Conservation (phyloP, 2,329 filamentous ascomycete species). For the Ophiosphaerella narmari region DNA sequence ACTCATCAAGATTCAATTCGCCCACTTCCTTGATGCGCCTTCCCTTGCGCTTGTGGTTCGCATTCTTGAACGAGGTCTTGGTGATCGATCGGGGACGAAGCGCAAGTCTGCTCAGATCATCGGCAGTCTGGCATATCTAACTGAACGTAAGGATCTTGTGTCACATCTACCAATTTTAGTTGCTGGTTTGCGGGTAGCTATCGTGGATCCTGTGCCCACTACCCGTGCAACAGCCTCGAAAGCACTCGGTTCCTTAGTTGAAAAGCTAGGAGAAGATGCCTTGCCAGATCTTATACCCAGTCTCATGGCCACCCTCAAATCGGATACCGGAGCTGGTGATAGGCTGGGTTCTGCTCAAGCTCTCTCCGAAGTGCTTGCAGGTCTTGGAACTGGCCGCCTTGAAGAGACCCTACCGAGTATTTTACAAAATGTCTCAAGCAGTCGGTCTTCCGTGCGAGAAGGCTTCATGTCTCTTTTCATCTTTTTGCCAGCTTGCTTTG, state of each 20-base stretch:
- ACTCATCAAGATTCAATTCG: slow-evolving; percentile 96
- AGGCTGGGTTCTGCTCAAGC: slow-evolving; percentile 95
- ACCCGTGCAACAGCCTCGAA: slow-evolving; percentile 96
- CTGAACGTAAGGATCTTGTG: slow-evolving; percentile 91
- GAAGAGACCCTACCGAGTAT: slow-evolving; percentile 97
- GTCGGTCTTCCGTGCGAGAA: slow-evolving; percentile 87
- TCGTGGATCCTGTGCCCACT: slow-evolving; percentile 94
- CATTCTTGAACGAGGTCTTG: slow-evolving; percentile 89
- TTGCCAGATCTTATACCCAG: slow-evolving; percentile 96
- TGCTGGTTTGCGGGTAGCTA: slow-evolving; percentile 82
- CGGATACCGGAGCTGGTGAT: slow-evolving; percentile 94
- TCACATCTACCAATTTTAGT: slow-evolving; percentile 91
- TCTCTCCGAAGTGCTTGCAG: slow-evolving; percentile 92
- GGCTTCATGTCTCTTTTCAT: slow-evolving; percentile 99
- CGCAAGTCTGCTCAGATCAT: slow-evolving; percentile 97
- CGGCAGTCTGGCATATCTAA: slow-evolving; percentile 94
- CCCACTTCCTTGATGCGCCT: slow-evolving; percentile 97
- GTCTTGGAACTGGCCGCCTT: slow-evolving; percentile 85
- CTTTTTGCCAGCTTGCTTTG: slow-evolving; percentile 97
- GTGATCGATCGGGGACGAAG: slow-evolving; percentile 91
- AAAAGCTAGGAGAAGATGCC: slow-evolving; percentile 96
- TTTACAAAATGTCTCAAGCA: slow-evolving; percentile 90
- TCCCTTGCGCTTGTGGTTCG: slow-evolving; percentile 93
- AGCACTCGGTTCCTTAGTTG: slow-evolving; percentile 92
- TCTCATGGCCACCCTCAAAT: slow-evolving; percentile 96